phyloP scores from a whole-genome alignment of 2,329 filamentous ascomycete species.

The Aspergillus fijiensis region DNA sequence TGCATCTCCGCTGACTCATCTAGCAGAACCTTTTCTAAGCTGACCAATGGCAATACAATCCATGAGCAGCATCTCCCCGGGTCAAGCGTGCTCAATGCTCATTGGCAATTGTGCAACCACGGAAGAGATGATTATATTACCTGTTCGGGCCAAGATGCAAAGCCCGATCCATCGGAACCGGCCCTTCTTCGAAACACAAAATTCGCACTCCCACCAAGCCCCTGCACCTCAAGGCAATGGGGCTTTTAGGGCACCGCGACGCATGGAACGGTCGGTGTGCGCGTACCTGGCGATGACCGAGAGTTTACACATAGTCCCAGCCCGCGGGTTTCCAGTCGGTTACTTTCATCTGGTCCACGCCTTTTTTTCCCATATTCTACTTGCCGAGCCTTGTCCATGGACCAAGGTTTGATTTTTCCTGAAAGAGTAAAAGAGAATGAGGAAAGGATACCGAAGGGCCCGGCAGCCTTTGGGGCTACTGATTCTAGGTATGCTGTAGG shows the following conservation, averaged over 20 bases:
- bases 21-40: neutral
- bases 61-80: neutral
- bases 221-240: neutral
- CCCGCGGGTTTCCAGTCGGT: neutral
- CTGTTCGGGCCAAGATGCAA: neutral
- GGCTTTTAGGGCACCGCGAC: neutral
- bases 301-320: neutral
- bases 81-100: neutral
- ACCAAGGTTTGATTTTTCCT: neutral
- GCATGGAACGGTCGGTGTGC: neutral
- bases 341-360: too few relatives aligned
- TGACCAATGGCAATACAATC: neutral
- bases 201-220: neutral
- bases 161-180: neutral
- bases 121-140: neutral
- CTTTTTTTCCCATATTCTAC: neutral
- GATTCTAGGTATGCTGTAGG: neutral
- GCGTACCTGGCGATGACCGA: neutral
- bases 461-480: neutral
- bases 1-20: neutral
- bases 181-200: neutral
- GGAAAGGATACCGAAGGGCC: too few relatives aligned
- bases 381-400: neutral
- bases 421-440: neutral
- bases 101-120: neutral